Percentiles rank a stretch among this genome's conserved stretches.
Conservation (phyloP, 2,329 filamentous ascomycete genomes). For the Orbilia blumenaviensis region DNA sequence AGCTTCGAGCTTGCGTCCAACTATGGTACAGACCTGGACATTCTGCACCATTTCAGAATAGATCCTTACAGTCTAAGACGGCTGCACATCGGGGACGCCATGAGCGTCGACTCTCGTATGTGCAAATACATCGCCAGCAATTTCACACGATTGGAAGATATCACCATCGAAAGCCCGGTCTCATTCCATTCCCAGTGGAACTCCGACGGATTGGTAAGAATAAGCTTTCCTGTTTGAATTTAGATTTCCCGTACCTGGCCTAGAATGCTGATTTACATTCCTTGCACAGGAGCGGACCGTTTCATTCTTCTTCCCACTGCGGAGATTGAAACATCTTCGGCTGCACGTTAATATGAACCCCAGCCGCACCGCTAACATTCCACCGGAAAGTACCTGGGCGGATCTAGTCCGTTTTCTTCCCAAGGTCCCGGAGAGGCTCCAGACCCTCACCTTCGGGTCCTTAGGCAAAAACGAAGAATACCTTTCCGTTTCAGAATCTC, state of each 20-base stretch:
- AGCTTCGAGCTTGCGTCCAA: constrained; percentile 49
- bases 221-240: constrained; percentile 13
- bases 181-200: constrained; percentile 54
- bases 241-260: neutral
- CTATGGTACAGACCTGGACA: constrained; percentile 50
- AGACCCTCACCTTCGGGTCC: constrained; percentile 50
- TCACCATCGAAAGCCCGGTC: constrained; percentile 52
- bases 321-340: constrained; percentile 52
- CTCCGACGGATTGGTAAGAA: constrained; percentile 52
- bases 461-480: constrained; percentile 53
- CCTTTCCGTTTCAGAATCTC: constrained; percentile 44
- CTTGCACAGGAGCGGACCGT: constrained; percentile 48
- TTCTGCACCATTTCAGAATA: constrained; percentile 50
- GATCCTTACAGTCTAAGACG: constrained; percentile 45
- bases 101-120: constrained; percentile 54
- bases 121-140: constrained; percentile 52
- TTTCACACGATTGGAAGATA: constrained; percentile 43
- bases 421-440: constrained; percentile 45
- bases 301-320: constrained; percentile 51
- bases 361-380: constrained; percentile 52
- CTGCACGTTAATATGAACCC: constrained; percentile 54
- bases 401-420: constrained; percentile 49
- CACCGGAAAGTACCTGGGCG: constrained; percentile 49
- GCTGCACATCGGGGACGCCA: constrained; percentile 46
- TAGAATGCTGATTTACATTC: constrained; percentile 35